Conservation (phyloP, 805 yeast genomes). For the Hanseniaspora meyeri region DNA sequence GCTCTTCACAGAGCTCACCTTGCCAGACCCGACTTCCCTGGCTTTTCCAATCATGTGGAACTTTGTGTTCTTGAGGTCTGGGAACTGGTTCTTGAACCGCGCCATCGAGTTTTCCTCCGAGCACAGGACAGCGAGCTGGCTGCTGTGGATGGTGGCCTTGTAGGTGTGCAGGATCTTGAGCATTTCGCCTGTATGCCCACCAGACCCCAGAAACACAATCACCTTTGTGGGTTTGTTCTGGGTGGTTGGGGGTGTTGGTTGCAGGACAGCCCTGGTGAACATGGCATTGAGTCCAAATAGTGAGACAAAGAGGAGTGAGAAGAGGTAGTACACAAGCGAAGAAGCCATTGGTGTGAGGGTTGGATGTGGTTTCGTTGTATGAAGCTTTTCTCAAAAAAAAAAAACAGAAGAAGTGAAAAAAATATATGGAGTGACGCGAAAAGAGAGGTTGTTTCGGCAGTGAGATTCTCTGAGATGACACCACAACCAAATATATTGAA, state of each 20-base stretch:
- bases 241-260: not conserved
- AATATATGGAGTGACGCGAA: too few relatives aligned
- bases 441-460: too few relatives aligned
- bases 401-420: too few relatives aligned
- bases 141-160: conserved; percentile 34
- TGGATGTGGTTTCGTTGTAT: too few relatives aligned
- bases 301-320: not conserved
- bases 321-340: too few relatives aligned
- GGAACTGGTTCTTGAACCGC: conserved; percentile 27
- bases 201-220: conserved; percentile 76
- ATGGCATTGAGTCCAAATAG: not conserved
- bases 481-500: too few relatives aligned
- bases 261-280: not conserved
- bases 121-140: conserved; percentile 26
- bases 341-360: too few relatives aligned
- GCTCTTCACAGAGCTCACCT: conserved; percentile 24
- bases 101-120: conserved; percentile 29
- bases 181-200: conserved; percentile 97
- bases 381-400: too few relatives aligned
- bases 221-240: conserved; percentile 22
- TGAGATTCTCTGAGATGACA: too few relatives aligned
- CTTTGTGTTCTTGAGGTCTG: conserved; percentile 12
- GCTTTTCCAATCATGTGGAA: conserved; percentile 25
- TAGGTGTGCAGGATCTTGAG: conserved; percentile 44
- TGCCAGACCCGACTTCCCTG: conserved; percentile 31